These are phyloP conservation scores for Zalerion maritima DNA, from an alignment of 495 filamentous ascomycete species.

Conservation along the genomic window DNA sequence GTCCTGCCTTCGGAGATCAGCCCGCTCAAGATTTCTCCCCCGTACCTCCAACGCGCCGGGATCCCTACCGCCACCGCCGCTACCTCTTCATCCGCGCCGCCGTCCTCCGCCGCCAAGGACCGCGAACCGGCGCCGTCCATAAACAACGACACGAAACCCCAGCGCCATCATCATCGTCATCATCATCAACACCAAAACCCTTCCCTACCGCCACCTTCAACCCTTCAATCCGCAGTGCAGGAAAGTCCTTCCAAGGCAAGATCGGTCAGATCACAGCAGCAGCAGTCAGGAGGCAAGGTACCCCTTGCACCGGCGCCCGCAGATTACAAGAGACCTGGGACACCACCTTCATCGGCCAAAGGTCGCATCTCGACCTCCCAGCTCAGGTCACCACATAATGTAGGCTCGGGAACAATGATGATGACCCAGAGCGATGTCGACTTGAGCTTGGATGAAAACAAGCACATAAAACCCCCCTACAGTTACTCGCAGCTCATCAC, in stretches of 20 bases:
- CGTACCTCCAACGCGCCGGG: slow-evolving; percentile 37
- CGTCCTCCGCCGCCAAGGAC: slow-evolving; percentile 14
- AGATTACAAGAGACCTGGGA: slow-evolving; percentile 52
- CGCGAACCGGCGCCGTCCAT: slow-evolving; percentile 23
- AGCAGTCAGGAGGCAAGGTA: slow-evolving; percentile 22
- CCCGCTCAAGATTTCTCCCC: slow-evolving; percentile 39
- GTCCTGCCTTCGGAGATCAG: slow-evolving; percentile 55
- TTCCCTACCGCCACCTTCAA: slow-evolving; percentile 2
- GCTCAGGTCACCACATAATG: slow-evolving; percentile 28
- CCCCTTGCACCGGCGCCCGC: slow-evolving; percentile 55
- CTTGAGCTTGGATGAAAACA: slow-evolving; percentile 64
- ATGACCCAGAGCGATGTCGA: slow-evolving; percentile 50
- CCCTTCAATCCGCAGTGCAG: slow-evolving; percentile 13
- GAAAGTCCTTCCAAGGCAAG: slow-evolving; percentile 14
- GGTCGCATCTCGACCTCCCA: slow-evolving; percentile 17
- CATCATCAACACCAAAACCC: slow-evolving; percentile 22
- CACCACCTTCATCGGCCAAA: slow-evolving; percentile 42
- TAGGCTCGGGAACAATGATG: slow-evolving; percentile 27
- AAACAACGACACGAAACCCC: slow-evolving; percentile 29
- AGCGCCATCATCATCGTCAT: slow-evolving; percentile 24
- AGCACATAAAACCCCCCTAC: slow-evolving; percentile 84
- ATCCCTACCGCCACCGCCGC: slow-evolving; percentile 18
- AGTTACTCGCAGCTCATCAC: slow-evolving; percentile 97
- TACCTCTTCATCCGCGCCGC: slow-evolving; percentile 14
- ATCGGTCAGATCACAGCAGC: slow-evolving; percentile 15